Base-by-base conservation (phyloP, 176 grass and related monocot species). In the Puccinellia tenuiflora region DNA sequence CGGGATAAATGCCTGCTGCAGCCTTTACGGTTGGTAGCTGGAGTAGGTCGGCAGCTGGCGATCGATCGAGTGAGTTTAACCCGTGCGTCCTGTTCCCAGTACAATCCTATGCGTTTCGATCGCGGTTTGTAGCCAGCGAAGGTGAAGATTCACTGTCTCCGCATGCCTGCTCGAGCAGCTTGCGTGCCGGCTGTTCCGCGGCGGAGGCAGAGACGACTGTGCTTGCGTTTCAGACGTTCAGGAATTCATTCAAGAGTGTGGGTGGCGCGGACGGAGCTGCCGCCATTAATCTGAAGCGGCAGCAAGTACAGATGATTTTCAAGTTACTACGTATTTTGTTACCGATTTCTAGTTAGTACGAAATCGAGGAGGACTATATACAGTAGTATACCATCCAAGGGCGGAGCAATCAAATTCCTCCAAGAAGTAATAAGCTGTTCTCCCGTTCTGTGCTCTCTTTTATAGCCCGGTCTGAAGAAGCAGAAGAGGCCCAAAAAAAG, bases 1-100 rank as follows among this genome's bases (percentile, higher is more conserved):
- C 21, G 61, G 24, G 51, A 60, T 82, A 31, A 83, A 83, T 83
- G 67, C 80, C 72, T 1, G 66, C 25, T 30, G 30, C 67, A n/a
- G 35, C 17, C 34, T 72, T 82, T 71, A 82, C 50, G 16, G 67
- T 8, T 59, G 80, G 80, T 45, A 59, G 51, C 50, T 82, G 13
- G 51, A 53, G n/a, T n/a, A n/a, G n/a, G n/a, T 82, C 53, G 51
- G 40, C 79, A 15, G 80, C 67, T 73, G 25, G 67, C 22, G 20
- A 24, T 15, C 6, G 31, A 24, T 60, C 68, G n/a, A 16, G 53
- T 54, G 25, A 30, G 54, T 54, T 54, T 70, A 40, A 26, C 64
- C 47, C n/a, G n/a, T 9, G 57, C 13, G 77, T 48, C 57, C 39
- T 25, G 47, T 8, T 25, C 25, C 25, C 79, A 17, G 45, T 47